Evolutionary conservation across 768 basidiomycete genomes (phyloP).

Genomic region (Boletus rubroflammeus): DNA sequence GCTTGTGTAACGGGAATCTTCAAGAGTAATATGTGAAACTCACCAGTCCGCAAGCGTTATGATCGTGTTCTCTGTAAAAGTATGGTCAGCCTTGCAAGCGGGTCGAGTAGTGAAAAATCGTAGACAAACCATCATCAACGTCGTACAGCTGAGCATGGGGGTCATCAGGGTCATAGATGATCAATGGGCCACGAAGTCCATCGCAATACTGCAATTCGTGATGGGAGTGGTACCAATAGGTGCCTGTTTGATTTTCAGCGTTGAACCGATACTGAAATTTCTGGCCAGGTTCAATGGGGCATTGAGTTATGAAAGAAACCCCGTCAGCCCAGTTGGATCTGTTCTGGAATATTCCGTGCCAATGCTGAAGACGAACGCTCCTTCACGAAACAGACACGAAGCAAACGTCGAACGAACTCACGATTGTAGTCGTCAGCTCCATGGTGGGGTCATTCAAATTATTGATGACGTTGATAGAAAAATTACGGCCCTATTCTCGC

Average conservation of each 20-base stretch:
- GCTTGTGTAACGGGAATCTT: neutral
- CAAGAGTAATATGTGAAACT: neutral
- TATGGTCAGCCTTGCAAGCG: neutral
- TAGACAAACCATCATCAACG: slow-evolving; percentile 40
- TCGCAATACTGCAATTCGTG: slow-evolving; percentile 39
- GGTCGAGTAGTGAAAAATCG: neutral
- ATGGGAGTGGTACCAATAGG: slow-evolving; percentile 50
- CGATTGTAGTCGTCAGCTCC: slow-evolving; percentile 35
- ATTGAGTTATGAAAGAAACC: slow-evolving; percentile 42
- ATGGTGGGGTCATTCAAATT: slow-evolving; percentile 31
- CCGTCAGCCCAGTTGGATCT: slow-evolving; percentile 38
- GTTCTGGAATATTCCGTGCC: slow-evolving; percentile 35
- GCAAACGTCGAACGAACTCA: slow-evolving; percentile 17
- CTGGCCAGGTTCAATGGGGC: slow-evolving; percentile 39
- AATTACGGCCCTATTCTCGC: slow-evolving; percentile 29
- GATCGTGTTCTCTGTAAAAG: slow-evolving; percentile 36
- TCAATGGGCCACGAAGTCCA: slow-evolving; percentile 39
- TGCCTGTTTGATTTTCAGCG: slow-evolving; percentile 39
- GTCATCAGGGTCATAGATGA: slow-evolving; percentile 46
- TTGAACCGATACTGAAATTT: slow-evolving; percentile 42
- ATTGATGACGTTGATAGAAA: slow-evolving; percentile 38
- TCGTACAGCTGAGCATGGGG: slow-evolving; percentile 42
- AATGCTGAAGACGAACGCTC: slow-evolving; percentile 23
- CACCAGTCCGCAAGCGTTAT: slow-evolving; percentile 47
- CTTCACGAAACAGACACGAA: neutral